Conservation (phyloP, 1,284 basidiomycete species). For the Moniliophthora roreri region DNA sequence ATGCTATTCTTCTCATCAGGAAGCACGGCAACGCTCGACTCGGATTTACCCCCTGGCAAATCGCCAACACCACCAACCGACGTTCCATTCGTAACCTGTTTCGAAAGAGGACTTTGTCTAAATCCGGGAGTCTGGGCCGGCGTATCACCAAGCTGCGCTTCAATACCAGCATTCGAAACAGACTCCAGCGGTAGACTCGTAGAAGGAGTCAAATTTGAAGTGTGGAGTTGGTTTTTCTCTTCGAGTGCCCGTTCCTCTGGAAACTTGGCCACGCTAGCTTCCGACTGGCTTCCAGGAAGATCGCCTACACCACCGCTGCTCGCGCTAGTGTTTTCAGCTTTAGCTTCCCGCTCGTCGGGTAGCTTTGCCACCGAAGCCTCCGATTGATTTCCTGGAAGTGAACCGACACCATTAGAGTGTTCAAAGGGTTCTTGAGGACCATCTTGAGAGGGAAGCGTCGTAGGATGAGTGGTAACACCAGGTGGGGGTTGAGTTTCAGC, state of each 20-base stretch:
- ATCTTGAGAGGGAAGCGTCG: not conserved
- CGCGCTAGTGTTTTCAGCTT: not conserved
- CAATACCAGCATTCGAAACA: slow-evolving; percentile 19
- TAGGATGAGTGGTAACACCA: not conserved
- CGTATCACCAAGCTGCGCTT: slow-evolving; percentile 14
- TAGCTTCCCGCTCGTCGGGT: slow-evolving; percentile 30
- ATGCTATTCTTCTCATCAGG: not conserved
- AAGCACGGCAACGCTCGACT: not conserved
- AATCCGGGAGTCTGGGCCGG: not conserved
- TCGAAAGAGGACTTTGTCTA: not conserved
- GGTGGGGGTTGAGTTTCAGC: slow-evolving; percentile 9
- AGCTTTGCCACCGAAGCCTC: slow-evolving; percentile 39
- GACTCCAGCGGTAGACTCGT: slow-evolving; percentile 1
- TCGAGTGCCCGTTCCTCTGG: slow-evolving; percentile 26
- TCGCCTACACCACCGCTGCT: slow-evolving; percentile 28
- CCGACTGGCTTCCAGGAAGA: slow-evolving; percentile 27
- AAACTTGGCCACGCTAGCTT: slow-evolving; percentile 28
- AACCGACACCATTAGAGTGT: slow-evolving; percentile 29
- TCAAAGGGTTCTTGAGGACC: slow-evolving; percentile 15
- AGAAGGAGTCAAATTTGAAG: not conserved
- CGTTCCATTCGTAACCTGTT: not conserved
- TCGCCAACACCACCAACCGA: slow-evolving; percentile 1
- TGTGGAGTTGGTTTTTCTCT: not conserved
- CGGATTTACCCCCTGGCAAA: slow-evolving; percentile 4
- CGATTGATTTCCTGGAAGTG: slow-evolving; percentile 18